These are phyloP conservation scores for Tulasnella sp. DNA, from an alignment of 768 basidiomycete species.

Conservation along the genomic window DNA sequence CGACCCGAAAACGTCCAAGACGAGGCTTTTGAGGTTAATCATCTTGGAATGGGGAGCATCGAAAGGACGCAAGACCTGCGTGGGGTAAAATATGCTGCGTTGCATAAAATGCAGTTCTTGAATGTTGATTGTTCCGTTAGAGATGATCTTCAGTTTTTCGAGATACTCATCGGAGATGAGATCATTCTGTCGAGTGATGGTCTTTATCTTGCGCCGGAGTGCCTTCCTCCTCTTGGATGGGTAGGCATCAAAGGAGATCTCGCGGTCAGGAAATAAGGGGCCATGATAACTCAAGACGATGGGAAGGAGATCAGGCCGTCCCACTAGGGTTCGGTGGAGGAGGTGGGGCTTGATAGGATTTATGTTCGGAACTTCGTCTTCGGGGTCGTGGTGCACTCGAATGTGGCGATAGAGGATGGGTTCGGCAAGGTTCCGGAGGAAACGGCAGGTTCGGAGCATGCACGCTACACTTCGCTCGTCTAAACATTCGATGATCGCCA, in stretches of 20 bases:
- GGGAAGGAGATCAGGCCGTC: not conserved
- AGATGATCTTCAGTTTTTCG: not conserved
- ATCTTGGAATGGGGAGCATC: not conserved
- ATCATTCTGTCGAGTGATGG: no score
- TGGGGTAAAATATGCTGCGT: no score
- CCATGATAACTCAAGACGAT: not conserved
- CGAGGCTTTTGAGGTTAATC: not conserved
- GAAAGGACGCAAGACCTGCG: no score
- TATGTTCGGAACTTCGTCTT: not conserved
- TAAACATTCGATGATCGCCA: not conserved
- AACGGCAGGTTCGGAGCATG: not conserved
- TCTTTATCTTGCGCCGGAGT: no score
- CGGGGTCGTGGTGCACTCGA: not conserved
- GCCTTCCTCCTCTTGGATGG: no score
- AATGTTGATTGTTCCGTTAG: not conserved
- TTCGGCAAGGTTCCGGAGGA: not conserved
- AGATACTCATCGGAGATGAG: not conserved
- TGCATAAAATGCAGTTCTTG: not conserved
- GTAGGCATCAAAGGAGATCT: no score
- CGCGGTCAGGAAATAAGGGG: not conserved
- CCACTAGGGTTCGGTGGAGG: not conserved
- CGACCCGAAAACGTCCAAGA: not conserved
- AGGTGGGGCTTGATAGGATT: not conserved
- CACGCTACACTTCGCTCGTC: not conserved
- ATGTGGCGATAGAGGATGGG: not conserved